Conservation (phyloP, 2,329 filamentous ascomycete genomes). For the Aspergillus pseudoviridinutans region DNA sequence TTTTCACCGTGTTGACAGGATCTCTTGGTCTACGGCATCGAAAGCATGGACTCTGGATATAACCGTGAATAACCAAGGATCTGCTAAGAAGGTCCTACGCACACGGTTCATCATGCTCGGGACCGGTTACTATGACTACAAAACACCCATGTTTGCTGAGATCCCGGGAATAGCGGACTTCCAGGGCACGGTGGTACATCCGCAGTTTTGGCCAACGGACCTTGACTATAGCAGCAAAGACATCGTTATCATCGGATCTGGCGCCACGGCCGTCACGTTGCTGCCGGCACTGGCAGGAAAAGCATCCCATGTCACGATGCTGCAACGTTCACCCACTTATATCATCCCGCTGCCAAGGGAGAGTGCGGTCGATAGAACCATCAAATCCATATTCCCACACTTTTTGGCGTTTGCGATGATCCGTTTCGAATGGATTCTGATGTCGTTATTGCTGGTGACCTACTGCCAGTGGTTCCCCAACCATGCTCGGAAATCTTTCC, state of each 20-base stretch:
- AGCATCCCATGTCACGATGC: constrained; percentile 65
- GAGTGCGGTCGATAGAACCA: constrained; percentile 39
- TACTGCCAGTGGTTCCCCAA: constrained; percentile 51
- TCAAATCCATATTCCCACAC: constrained; percentile 49
- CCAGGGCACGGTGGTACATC: constrained; percentile 58
- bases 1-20: constrained; percentile 43
- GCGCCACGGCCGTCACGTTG: constrained; percentile 73
- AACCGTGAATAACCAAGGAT: constrained; percentile 34
- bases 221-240: constrained; percentile 62
- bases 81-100: too few species aligned
- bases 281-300: constrained; percentile 63
- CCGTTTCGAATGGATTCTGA: constrained; percentile 33
- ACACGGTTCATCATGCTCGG: constrained; percentile 47
- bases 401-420: constrained; percentile 52
- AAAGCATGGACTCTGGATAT: constrained; percentile 48
- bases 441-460: constrained; percentile 25
- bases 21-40: constrained; percentile 50
- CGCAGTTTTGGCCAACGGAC: constrained; percentile 69
- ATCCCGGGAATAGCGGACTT: constrained; percentile 66
- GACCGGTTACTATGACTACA: constrained; percentile 69
- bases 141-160: constrained; percentile 52
- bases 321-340: constrained; percentile 72
- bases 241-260: constrained; percentile 68
- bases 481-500: constrained; percentile 43
- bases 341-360: constrained; percentile 50